Evolutionary conservation across 805 yeast species (phyloP).

Genomic region (Lipomyces lipofer): DNA sequence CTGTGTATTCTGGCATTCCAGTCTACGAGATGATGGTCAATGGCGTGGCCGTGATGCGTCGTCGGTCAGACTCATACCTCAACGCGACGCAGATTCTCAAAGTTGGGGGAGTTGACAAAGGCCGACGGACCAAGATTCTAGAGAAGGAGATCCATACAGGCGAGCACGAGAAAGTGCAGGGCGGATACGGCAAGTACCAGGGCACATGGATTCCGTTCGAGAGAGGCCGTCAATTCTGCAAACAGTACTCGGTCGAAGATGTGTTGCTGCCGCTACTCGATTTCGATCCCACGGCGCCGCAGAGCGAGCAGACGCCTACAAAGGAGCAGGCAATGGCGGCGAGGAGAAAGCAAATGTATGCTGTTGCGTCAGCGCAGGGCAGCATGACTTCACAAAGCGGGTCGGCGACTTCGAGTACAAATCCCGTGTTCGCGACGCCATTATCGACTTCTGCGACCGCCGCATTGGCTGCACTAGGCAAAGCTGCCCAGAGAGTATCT

Average conservation of each 20-base stretch:
- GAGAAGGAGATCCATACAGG: conserved; percentile 65
- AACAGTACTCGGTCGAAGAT: conserved; percentile 59
- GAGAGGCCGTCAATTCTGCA: conserved; percentile 50
- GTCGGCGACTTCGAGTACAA: neutral
- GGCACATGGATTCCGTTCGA: conserved; percentile 68
- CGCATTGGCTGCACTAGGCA: conserved; percentile 25
- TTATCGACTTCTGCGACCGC: conserved; percentile 19
- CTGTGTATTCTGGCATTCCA: conserved; percentile 63
- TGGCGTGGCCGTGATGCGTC: conserved; percentile 66
- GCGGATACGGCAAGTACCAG: conserved; percentile 73
- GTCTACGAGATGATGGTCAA: conserved; percentile 60
- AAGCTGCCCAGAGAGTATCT: conserved; percentile 5
- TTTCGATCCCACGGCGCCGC: conserved; percentile 41
- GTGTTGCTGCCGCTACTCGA: conserved; percentile 52
- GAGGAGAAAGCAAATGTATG: conserved; percentile 37
- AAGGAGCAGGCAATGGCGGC: conserved; percentile 51
- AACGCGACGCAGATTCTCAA: conserved; percentile 73
- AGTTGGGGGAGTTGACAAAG: conserved; percentile 66
- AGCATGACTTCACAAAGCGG: conserved; percentile 7
- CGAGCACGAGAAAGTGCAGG: conserved; percentile 69
- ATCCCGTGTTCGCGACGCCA: neutral
- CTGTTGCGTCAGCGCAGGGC: conserved; percentile 22
- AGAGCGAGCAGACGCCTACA: conserved; percentile 47
- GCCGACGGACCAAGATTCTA: conserved; percentile 60
- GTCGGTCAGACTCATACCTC: conserved; percentile 62